A percentile compares a stretch with the other conserved stretches of the same genome.
These are phyloP conservation scores for Orbilia brochopaga DNA, from an alignment of 2,329 filamentous ascomycete genomes.

Conservation along the genomic window DNA sequence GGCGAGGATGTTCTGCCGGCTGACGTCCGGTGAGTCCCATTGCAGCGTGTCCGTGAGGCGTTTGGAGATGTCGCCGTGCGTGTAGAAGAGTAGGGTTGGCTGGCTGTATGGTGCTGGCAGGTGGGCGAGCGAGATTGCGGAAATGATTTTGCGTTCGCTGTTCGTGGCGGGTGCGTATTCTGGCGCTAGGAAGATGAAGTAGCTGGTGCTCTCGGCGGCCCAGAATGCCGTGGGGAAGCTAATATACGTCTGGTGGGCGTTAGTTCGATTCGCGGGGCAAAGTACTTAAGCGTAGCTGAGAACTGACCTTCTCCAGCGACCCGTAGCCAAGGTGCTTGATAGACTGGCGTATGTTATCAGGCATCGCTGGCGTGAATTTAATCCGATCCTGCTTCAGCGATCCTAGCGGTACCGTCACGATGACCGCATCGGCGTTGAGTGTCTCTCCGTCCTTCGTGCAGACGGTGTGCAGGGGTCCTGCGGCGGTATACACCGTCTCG, in stretches of 20 bases:
- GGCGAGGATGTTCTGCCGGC: constrained; percentile 59
- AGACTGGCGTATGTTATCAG: constrained; percentile 65
- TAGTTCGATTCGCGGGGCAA: not conserved
- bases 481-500: constrained; percentile 37
- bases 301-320: constrained; percentile 70
- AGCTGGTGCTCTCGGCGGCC: constrained; percentile 67
- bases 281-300: not conserved
- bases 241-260: constrained; percentile 62
- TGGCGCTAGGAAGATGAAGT: constrained; percentile 77
- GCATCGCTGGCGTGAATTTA: constrained; percentile 68
- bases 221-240: constrained; percentile 80
- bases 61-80: constrained; percentile 68
- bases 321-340: constrained; percentile 73
- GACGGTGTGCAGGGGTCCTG: constrained; percentile 38
- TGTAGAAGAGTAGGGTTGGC: constrained; percentile 85
- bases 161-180: constrained; percentile 69
- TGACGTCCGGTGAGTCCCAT: constrained; percentile 59
- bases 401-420: constrained; percentile 72
- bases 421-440: constrained; percentile 63
- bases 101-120: constrained; percentile 68
- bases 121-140: constrained; percentile 76
- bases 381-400: constrained; percentile 69
- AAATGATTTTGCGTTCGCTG: constrained; percentile 72
- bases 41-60: constrained; percentile 61
- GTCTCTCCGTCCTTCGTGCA: constrained; percentile 59